Percentiles rank a stretch among this genome's conserved stretches.
Conservation (phyloP, 257 asterid species). For the Knoxia roxburghii region DNA sequence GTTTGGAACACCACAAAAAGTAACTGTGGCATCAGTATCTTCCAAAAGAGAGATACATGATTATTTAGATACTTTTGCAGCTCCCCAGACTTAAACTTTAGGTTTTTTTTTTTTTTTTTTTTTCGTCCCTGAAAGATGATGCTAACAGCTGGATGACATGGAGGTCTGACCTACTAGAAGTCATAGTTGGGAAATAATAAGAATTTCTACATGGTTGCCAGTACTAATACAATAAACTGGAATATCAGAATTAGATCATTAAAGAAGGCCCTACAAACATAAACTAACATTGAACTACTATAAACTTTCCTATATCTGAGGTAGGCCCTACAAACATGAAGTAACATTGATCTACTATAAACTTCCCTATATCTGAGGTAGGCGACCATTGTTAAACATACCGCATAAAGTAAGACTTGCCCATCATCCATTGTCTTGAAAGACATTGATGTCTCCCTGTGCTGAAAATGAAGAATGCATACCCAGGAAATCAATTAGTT, state of each 20-base stretch:
- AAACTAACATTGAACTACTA: background rate
- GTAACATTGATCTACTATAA: background rate
- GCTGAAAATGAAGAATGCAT: conserved; percentile 49
- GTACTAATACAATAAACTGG: background rate
- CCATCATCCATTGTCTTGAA: conserved; percentile 99
- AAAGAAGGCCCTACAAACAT: background rate
- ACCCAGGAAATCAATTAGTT: conserved; percentile 11
- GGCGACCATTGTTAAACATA: conserved; percentile 33
- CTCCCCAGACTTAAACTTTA: no score
- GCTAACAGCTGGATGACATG: background rate
- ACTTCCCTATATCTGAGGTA: background rate
- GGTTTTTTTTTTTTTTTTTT: no score
- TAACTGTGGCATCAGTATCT: background rate
- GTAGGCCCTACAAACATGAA: background rate
- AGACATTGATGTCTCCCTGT: conserved; percentile 92
- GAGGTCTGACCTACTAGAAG: no score
- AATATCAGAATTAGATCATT: background rate
- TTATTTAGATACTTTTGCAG: background rate
- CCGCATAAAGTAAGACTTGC: conserved; percentile 87
- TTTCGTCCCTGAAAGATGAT: no score
- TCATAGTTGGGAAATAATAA: background rate
- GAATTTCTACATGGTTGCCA: background rate
- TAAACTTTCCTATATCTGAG: background rate
- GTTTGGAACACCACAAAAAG: background rate
- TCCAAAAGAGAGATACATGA: background rate